phyloP scores from a whole-genome alignment of 345 rosid species.

The Heritiera fomes region DNA sequence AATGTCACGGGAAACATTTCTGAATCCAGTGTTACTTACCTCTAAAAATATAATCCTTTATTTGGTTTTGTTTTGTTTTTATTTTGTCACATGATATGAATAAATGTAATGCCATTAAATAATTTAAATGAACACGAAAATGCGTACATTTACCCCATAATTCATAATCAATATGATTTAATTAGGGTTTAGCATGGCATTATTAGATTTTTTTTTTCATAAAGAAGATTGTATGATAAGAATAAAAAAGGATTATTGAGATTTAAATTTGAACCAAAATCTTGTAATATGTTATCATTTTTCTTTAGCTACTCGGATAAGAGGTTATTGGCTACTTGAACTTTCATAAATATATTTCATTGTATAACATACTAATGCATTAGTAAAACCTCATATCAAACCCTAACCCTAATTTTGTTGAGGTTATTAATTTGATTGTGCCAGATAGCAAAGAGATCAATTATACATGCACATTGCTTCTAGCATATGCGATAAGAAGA shows the following conservation, averaged over 20 bases:
- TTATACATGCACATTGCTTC: background rate
- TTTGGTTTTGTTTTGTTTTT: conserved; percentile 29
- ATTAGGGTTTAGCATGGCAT: conserved; percentile 4
- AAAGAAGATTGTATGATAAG: no score
- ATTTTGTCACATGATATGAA: conserved; percentile 35
- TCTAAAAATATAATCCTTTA: conserved; percentile 24
- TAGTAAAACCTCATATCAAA: no score
- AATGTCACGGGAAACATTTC: conserved; percentile 56
- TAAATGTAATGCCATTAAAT: background rate
- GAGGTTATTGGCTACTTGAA: no score
- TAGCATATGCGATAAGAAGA: background rate
- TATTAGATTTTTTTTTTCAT: background rate
- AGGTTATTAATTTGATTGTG: background rate
- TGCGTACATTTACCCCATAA: no score
- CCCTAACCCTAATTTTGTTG: background rate
- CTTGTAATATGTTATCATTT: no score
- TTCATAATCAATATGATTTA: background rate
- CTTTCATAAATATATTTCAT: no score
- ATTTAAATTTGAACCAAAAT: no score
- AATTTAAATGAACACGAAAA: background rate
- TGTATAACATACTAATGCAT: no score
- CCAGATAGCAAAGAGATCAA: background rate
- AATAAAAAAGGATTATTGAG: no score
- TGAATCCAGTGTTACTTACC: conserved; percentile 36
- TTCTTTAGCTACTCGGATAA: no score